These are phyloP conservation scores for Trichocomaceae sp. DNA, from an alignment of 2,329 filamentous ascomycete genomes.

Conservation along the genomic window DNA sequence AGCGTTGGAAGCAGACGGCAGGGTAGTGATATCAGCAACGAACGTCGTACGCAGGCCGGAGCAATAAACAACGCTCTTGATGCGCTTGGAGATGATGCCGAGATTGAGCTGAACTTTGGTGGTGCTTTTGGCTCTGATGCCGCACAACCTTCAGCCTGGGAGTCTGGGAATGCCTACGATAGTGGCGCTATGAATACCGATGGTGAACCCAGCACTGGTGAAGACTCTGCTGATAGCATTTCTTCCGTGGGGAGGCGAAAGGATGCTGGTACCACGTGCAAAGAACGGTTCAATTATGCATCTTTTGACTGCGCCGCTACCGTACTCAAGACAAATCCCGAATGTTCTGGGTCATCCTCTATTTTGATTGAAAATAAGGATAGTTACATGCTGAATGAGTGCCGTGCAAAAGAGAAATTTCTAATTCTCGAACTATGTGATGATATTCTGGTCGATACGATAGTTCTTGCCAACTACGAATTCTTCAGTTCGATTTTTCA, in stretches of 20 bases:
- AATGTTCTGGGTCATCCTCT: conserved; percentile 80
- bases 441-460: conserved; percentile 77
- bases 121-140: conserved; percentile 48
- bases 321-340: conserved; percentile 78
- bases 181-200: conserved; percentile 20
- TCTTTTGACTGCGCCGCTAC: conserved; percentile 96
- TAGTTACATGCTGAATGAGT: conserved; percentile 95
- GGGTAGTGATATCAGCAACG: conserved; percentile 43
- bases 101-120: conserved; percentile 70
- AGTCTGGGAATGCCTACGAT: conserved; percentile 23
- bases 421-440: conserved; percentile 91
- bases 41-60: conserved; percentile 43
- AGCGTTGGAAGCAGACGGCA: conserved; percentile 56
- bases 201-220: conserved; percentile 4
- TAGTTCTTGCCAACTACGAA: conserved; percentile 97
- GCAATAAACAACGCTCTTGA: conserved; percentile 65
- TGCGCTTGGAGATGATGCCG: conserved; percentile 75
- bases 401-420: conserved; percentile 80
- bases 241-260: conserved; percentile 59
- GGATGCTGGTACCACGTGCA: conserved; percentile 94
- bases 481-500: conserved; percentile 98
- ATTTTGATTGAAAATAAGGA: conserved; percentile 96
- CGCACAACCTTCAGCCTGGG: conserved; percentile 27
- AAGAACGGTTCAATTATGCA: conserved; percentile 94
- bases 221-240: conserved; percentile 37